These are phyloP conservation scores for Dentipellis sp. DNA, from an alignment of 768 basidiomycete species.

Conservation along the genomic window DNA sequence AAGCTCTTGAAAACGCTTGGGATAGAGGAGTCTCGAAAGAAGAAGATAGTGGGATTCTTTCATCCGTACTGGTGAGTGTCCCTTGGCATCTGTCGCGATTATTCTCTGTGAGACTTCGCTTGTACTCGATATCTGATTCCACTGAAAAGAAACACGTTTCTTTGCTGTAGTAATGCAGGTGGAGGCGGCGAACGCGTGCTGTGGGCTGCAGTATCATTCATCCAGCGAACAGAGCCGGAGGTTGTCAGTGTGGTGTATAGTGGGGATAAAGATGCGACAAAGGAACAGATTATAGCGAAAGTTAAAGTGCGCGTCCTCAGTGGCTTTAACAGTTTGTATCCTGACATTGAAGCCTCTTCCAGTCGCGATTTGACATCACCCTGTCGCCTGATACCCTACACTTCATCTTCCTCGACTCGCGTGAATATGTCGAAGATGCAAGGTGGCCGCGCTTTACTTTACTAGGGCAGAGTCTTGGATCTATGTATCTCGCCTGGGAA, in stretches of 20 bases:
- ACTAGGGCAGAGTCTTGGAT: conserved; percentile 84
- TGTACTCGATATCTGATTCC: conserved; percentile 15
- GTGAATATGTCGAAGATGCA: conserved; percentile 68
- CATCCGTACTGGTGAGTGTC: conserved; percentile 86
- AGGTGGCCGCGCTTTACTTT: conserved; percentile 90
- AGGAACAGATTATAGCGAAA: conserved; percentile 72
- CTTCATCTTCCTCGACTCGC: conserved; percentile 72
- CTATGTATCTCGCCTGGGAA: conserved; percentile 76
- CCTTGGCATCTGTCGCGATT: neutral
- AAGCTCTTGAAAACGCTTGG: conserved; percentile 3
- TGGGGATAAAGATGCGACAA: conserved; percentile 75
- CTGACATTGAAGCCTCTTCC: neutral
- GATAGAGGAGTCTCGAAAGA: conserved; percentile 3
- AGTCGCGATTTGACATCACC: conserved; percentile 77
- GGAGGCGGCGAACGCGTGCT: conserved; percentile 95
- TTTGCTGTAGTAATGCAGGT: conserved; percentile 70
- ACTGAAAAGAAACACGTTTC: conserved; percentile 8
- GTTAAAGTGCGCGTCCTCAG: conserved; percentile 47
- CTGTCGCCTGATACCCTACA: conserved; percentile 57
- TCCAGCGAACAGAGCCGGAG: conserved; percentile 60
- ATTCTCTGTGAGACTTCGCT: neutral
- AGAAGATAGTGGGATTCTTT: conserved; percentile 70
- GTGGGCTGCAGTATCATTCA: conserved; percentile 78
- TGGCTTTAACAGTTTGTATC: neutral
- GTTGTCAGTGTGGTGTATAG: conserved; percentile 78